Conservation (phyloP, 371 early-diverging fungal species). For the Lichtheimia corymbifera region DNA sequence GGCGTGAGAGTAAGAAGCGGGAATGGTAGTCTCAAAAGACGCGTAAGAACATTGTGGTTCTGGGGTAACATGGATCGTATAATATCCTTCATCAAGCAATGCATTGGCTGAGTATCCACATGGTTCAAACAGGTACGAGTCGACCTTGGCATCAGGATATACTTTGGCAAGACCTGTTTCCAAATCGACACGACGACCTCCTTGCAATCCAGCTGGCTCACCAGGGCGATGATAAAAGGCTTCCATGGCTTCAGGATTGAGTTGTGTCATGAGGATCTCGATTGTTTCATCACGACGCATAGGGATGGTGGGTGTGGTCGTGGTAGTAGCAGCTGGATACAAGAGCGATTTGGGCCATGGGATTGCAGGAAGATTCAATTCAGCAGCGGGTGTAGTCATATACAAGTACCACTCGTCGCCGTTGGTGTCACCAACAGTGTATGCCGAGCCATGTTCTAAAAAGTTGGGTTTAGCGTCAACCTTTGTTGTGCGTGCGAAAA, state of each 20-base stretch:
- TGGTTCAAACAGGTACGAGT: slow-evolving; percentile 89
- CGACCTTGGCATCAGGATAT: slow-evolving; percentile 75
- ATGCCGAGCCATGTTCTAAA: slow-evolving; percentile 74
- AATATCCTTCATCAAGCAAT: slow-evolving; percentile 78
- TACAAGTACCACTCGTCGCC: slow-evolving; percentile 96
- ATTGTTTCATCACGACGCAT: slow-evolving; percentile 81
- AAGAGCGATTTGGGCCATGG: neutral
- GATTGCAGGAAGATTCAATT: slow-evolving; percentile 33
- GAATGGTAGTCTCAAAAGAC: slow-evolving; percentile 92
- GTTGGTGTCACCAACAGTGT: slow-evolving; percentile 89
- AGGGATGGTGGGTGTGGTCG: slow-evolving; percentile 15
- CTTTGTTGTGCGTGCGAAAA: neutral
- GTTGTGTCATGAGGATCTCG: slow-evolving; percentile 92
- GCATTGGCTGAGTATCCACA: slow-evolving; percentile 95
- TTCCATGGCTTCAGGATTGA: slow-evolving; percentile 76
- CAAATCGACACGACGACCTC: slow-evolving; percentile 66
- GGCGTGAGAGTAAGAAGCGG: slow-evolving; percentile 43
- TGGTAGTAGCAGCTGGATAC: neutral
- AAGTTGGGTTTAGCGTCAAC: neutral
- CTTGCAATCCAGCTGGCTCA: slow-evolving; percentile 47
- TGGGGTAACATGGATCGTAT: slow-evolving; percentile 95
- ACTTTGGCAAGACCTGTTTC: slow-evolving; percentile 77
- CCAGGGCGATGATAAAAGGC: slow-evolving; percentile 63
- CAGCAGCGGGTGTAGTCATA: slow-evolving; percentile 68
- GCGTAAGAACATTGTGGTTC: slow-evolving; percentile 95